These are phyloP conservation scores for Collybia nuda DNA, from an alignment of 768 basidiomycete genomes.

Conservation along the genomic window DNA sequence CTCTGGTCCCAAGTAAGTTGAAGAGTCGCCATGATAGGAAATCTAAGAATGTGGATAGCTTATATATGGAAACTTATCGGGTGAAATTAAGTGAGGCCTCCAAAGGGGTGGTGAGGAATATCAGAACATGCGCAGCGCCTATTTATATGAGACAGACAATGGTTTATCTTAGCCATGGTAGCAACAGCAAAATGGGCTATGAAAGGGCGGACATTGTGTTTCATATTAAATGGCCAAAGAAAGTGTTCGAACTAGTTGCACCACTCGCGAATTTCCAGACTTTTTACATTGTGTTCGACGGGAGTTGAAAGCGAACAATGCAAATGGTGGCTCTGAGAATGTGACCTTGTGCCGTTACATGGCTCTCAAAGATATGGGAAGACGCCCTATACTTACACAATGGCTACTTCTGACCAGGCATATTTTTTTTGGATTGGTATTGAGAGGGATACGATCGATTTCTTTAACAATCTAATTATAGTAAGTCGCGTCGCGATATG, in stretches of 20 bases:
- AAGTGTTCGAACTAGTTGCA: not conserved
- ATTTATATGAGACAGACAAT: constrained; percentile 8
- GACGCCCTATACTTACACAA: too few species aligned
- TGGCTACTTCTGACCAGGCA: too few species aligned
- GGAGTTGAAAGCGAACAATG: too few species aligned
- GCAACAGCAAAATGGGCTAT: not conserved
- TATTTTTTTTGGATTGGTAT: too few species aligned
- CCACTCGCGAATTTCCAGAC: too few species aligned
- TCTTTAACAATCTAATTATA: too few species aligned
- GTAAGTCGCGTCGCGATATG: too few species aligned
- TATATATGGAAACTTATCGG: not conserved
- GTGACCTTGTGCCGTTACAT: too few species aligned
- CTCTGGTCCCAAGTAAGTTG: constrained; percentile 20
- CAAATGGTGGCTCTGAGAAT: too few species aligned
- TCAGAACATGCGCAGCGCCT: not conserved
- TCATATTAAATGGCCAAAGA: not conserved
- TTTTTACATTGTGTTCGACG: too few species aligned
- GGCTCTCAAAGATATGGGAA: too few species aligned
- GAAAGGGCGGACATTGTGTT: constrained; percentile 1
- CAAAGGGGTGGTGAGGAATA: not conserved
- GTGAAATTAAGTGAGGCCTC: not conserved
- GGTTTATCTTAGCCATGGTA: not conserved
- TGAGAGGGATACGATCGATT: too few species aligned
- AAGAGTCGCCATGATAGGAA: constrained; percentile 25
- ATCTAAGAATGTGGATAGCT: not conserved